Percentiles rank a stretch among this genome's conserved stretches.
These are phyloP conservation scores for Discostella stelligera DNA, from an alignment of 352 stramenopile genomes.

Conservation along the genomic window DNA sequence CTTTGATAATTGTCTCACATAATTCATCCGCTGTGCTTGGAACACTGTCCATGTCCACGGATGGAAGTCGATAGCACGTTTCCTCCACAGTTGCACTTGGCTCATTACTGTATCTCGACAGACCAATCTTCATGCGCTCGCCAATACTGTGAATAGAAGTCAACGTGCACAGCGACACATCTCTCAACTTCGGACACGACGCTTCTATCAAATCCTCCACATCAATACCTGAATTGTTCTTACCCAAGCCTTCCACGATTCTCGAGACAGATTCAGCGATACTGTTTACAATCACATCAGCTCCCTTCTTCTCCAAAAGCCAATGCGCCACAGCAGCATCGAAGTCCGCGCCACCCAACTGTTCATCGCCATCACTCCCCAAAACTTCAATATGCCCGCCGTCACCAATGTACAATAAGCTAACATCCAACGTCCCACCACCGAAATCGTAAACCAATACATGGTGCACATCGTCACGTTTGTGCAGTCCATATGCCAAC, in stretches of 20 bases:
- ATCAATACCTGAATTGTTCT: conserved; percentile 6
- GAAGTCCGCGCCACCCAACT: conserved; percentile 79
- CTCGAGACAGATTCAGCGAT: conserved; percentile 34
- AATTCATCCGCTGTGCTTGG: conserved; percentile 38
- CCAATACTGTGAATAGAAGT: conserved; percentile 75
- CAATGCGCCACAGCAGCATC: conserved; percentile 68
- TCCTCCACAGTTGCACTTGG: conserved; percentile 19
- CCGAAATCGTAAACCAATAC: conserved; percentile 89
- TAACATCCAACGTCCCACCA: conserved; percentile 87
- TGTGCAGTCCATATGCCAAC: conserved; percentile 86
- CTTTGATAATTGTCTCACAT: conserved; percentile 45
- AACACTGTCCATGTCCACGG: conserved; percentile 7
- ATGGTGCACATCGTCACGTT: conserved; percentile 84
- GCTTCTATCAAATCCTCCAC: conserved; percentile 37
- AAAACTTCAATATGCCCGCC: conserved; percentile 81
- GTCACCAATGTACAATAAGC: conserved; percentile 71
- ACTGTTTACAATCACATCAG: conserved; percentile 31
- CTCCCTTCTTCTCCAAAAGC: conserved; percentile 43
- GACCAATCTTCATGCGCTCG: conserved; percentile 74
- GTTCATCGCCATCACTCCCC: conserved; percentile 80
- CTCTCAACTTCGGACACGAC: conserved; percentile 47
- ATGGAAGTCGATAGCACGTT: conserved; percentile 33
- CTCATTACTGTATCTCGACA: conserved; percentile 50
- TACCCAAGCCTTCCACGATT: conserved; percentile 23
- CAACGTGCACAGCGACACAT: conserved; percentile 61